Base-by-base conservation (phyloP, 768 basidiomycete genomes). In the Termitomyces eurrhizus region DNA sequence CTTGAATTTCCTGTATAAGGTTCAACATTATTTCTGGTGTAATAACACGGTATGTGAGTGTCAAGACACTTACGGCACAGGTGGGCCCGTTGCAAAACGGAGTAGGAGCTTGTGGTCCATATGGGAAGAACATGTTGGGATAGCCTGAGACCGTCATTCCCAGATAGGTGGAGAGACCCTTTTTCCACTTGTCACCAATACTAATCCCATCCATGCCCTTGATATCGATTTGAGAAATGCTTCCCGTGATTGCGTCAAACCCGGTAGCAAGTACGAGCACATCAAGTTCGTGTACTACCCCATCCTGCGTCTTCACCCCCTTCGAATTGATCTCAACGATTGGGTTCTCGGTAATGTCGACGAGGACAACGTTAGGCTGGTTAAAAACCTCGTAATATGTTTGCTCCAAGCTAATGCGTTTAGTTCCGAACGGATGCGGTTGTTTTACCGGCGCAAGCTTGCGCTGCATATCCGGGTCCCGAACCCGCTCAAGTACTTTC, bases 91-190 rank as follows among this genome's bases (percentile, higher is more conserved):
- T 71, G 46, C 63, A 66, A 29, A 68, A 67, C 1, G 68, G 66
- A 1, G 69, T 70, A 2, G 70, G 69, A 14, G 56, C 68, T 8
- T 71, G 70, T 18, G 69, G 67, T 3, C 69, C 70, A 49, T 70
- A 70, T 18, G 62, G 57, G 57, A 69, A 68, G 62, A 70, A 71
- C 68, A 71, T 67, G 51, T 71, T 71, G 2, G 68, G 70, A 53
- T 57, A 71, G 24, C 62, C 58, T 6, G 64, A 52, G 4, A 44
- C 56, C 12, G 63, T 56, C 62, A 70, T 32, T n/a, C 70, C 70
- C 11, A 71, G 57, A 41, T 70, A 62, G 0, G 68, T 71, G 1
- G 63, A 59, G 11, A 69, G 44, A 3, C 65, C 65, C 11, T 63
- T 62, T 2, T 29, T 49, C 70, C 70, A 71, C 52, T 66, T 70